Base-by-base conservation (phyloP, 2,329 filamentous ascomycete genomes). In the Diaporthe eres region DNA sequence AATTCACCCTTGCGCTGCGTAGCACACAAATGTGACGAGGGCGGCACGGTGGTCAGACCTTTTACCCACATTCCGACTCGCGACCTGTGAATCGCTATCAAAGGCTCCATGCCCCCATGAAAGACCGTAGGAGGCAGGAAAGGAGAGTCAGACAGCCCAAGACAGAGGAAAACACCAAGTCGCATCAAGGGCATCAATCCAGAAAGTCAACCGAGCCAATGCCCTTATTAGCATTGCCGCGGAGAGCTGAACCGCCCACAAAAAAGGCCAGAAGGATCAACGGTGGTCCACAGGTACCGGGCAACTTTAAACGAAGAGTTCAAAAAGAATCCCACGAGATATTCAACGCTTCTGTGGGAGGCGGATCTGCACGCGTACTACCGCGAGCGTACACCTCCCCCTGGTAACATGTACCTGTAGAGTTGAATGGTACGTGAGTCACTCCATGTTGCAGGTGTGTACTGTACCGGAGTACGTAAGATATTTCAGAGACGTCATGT, bases 21-120 rank as follows among this genome's bases (percentile, higher is more conserved):
- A 39, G 65, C 47, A 68, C 63, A 68, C 63, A 68, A 47, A 51
- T 68, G 63, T 68, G 44, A 51, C 44, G 44, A 51, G 63, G 63
- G 44, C 28, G 19, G 42, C 61, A 68, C 63, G 22, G 65, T 53
- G 47, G 34, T 31, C 47, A 53, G 63, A 53, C 31, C 65, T 28
- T 25, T 53, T 28, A 53, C 49, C 49, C 63, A 68, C 65, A 19
- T 39, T 25, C 47, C 65, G 65, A 68, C 65, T 68, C 47, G 34
- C 65, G 65, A 47, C 28, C 65, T 53, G 44, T 42, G 47, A 53
- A 53, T 53, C 65, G 31, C 65, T 22, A 68, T 39, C 47, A 39
- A 17, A 28, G 34, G 65, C 49, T 34, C 49, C 31, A 53, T 13
- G 19, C 8, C 19, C 19, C 5, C 28, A 31, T 7, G 25, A 13